Evolutionary conservation across 208 protist genomes (phyloP).

Genomic region (Acanthamoeba polyphaga): DNA sequence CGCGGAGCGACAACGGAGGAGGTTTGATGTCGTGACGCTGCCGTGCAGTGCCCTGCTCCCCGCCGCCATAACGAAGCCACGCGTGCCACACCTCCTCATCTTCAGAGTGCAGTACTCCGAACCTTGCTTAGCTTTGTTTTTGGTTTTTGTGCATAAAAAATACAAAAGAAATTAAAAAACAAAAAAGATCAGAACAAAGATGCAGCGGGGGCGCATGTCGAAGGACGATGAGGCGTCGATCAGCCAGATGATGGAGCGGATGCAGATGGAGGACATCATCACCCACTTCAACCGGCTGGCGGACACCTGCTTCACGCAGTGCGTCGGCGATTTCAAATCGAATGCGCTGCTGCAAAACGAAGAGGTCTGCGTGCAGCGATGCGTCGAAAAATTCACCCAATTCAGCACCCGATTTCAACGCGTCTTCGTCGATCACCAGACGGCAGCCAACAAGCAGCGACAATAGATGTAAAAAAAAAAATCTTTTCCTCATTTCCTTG

Average conservation of each 20-base stretch:
- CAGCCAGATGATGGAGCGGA: constrained; percentile 65
- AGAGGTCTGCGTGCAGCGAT: constrained; percentile 55
- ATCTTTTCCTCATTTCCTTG: neutral
- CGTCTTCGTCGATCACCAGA: constrained; percentile 67
- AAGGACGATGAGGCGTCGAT: constrained; percentile 27
- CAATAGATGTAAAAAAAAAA: neutral
- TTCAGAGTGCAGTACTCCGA: too few relatives aligned
- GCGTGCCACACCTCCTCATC: too few relatives aligned
- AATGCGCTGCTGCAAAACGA: constrained; percentile 8
- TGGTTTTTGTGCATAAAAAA: too few relatives aligned
- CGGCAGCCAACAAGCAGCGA: constrained; percentile 32
- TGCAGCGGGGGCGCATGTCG: constrained; percentile 53
- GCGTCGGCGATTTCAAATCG: constrained; percentile 70
- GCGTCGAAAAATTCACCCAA: constrained; percentile 63
- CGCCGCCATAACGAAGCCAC: neutral
- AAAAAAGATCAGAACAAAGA: neutral
- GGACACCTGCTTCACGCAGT: constrained; percentile 60
- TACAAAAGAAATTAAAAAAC: neutral
- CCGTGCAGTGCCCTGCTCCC: neutral
- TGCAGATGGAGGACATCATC: constrained; percentile 63
- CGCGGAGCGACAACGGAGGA: neutral
- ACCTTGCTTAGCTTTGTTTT: too few relatives aligned
- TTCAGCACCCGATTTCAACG: constrained; percentile 54
- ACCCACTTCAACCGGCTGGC: constrained; percentile 62
- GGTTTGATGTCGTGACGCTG: neutral